These are phyloP conservation scores for Phytophthora idaei DNA, from an alignment of 352 stramenopile genomes.

Conservation along the genomic window DNA sequence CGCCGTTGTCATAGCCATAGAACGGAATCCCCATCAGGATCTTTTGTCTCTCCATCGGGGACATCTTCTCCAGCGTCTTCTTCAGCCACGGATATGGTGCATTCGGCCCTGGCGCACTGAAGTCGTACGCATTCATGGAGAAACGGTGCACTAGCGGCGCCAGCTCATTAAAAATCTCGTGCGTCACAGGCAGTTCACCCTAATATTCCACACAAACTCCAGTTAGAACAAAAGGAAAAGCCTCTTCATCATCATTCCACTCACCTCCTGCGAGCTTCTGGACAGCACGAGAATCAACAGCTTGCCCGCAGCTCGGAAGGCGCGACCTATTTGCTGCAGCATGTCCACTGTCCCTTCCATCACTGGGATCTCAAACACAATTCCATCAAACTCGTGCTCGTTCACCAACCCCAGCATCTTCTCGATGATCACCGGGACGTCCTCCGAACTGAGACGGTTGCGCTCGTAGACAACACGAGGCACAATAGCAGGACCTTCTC, in stretches of 20 bases:
- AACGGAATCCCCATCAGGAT: slow-evolving; percentile 80
- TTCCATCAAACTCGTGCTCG: slow-evolving; percentile 62
- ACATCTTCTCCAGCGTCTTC: slow-evolving; percentile 58
- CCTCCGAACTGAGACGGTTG: slow-evolving; percentile 54
- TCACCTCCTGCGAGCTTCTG: slow-evolving; percentile 59
- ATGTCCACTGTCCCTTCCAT: slow-evolving; percentile 61
- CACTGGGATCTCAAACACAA: slow-evolving; percentile 85
- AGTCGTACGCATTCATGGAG: slow-evolving; percentile 87
- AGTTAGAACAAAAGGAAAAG: neutral
- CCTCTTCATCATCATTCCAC: no score
- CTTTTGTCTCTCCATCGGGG: slow-evolving; percentile 48
- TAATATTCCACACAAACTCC: slow-evolving; percentile 13
- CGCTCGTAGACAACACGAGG: slow-evolving; percentile 84
- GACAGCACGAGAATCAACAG: slow-evolving; percentile 72
- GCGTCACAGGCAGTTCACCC: slow-evolving; percentile 57
- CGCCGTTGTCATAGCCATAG: slow-evolving; percentile 82
- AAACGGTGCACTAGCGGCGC: slow-evolving; percentile 75
- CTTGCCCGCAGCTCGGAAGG: slow-evolving; percentile 51
- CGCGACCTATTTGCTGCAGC: slow-evolving; percentile 57
- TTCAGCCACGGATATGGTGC: slow-evolving; percentile 73
- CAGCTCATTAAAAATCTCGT: slow-evolving; percentile 61
- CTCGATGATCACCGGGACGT: slow-evolving; percentile 63
- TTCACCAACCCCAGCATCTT: slow-evolving; percentile 48
- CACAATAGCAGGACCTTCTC: slow-evolving; percentile 53
- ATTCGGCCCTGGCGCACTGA: slow-evolving; percentile 63